Percentiles rank a stretch among this genome's conserved stretches.
Conservation (phyloP, 106 monocot genomes). For the Cymbidium sinense region DNA sequence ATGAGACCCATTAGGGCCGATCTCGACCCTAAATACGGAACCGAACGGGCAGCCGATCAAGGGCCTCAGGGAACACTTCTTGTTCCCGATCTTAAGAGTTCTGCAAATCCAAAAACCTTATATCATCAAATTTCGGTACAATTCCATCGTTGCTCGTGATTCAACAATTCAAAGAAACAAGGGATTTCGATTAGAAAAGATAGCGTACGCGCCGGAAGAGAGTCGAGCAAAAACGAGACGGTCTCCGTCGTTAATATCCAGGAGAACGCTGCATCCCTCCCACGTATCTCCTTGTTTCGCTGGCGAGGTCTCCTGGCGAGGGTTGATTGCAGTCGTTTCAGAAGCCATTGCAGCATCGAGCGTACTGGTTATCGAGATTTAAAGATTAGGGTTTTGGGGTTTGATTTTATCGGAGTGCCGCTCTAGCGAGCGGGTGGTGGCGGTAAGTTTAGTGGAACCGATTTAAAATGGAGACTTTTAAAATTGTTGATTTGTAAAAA, state of each 20-base stretch:
- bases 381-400: too few species aligned
- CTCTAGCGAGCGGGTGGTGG: too few species aligned
- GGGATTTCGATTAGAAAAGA: neutral
- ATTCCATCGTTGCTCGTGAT: neutral
- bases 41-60: conserved; percentile 90
- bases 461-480: too few species aligned
- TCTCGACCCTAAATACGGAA: conserved; percentile 61
- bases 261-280: conserved; percentile 95
- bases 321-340: neutral
- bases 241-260: conserved; percentile 95
- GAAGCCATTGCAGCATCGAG: neutral
- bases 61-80: conserved; percentile 64
- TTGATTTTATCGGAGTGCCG: too few species aligned
- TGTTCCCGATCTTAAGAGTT: conserved; percentile 84
- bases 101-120: conserved; percentile 19
- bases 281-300: conserved; percentile 45
- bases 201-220: conserved; percentile 58
- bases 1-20: conserved; percentile 31
- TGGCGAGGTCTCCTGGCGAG: neutral
- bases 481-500: too few species aligned
- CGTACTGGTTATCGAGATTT: neutral
- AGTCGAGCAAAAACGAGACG: conserved; percentile 93
- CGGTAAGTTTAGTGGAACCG: too few species aligned
- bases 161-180: neutral
- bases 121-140: neutral